Conservation (phyloP, 164 flowering plant genomes). For the Vitis rotundifolia region DNA sequence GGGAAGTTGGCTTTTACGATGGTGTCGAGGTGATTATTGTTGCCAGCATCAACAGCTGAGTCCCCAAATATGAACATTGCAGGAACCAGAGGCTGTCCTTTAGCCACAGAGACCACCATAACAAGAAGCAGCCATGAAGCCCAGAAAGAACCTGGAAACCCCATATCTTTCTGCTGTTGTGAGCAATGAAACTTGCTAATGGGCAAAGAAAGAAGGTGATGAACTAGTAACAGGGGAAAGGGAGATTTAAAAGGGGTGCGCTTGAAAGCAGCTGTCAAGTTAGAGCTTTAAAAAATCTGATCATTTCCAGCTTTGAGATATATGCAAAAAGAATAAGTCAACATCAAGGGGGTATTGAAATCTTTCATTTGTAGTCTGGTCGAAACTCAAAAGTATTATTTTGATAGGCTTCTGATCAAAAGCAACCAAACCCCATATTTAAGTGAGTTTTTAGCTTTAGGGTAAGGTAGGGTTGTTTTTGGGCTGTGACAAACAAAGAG, state of each 20-base stretch:
- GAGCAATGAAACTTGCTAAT: constrained; percentile 7
- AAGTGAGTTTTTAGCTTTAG: too few species aligned
- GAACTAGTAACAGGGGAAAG: too few species aligned
- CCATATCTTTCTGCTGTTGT: constrained; percentile 13
- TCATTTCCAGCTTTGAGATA: constrained; percentile 1
- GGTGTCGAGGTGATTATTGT: constrained; percentile 63
- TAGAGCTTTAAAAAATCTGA: background rate
- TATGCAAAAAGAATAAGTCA: too few species aligned
- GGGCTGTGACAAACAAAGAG: too few species aligned
- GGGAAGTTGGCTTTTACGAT: constrained; percentile 59
- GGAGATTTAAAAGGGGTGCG: background rate
- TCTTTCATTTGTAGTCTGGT: too few species aligned
- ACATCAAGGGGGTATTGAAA: too few species aligned
- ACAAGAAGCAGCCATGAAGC: constrained; percentile 7
- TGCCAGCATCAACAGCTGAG: constrained; percentile 74
- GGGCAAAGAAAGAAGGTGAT: background rate
- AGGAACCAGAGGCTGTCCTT: constrained; percentile 51
- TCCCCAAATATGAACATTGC: constrained; percentile 76
- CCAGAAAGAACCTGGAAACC: constrained; percentile 3
- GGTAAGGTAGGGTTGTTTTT: too few species aligned
- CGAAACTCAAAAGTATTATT: too few species aligned
- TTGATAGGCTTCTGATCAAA: too few species aligned
- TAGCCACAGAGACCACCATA: background rate
- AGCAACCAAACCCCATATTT: too few species aligned
- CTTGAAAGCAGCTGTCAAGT: background rate